phyloP scores from a whole-genome alignment of 495 filamentous ascomycete genomes.

The Penicillium bialowiezense region DNA sequence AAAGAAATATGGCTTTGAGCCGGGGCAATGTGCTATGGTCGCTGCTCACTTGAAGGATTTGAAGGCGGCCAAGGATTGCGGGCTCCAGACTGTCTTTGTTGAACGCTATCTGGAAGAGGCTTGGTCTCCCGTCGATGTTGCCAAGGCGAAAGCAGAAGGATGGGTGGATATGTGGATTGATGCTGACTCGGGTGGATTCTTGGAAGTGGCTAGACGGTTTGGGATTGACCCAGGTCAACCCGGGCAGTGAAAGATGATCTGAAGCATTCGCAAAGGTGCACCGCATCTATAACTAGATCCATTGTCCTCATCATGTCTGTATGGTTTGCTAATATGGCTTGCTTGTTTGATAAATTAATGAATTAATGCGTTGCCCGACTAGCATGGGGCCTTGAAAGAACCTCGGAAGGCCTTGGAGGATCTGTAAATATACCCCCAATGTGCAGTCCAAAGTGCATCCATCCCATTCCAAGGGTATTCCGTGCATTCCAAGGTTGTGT shows the following conservation, averaged over 20 bases:
- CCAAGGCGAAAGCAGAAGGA: conserved; percentile 49
- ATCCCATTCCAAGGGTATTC: too few relatives aligned
- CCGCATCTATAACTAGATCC: background rate
- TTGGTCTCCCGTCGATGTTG: conserved; percentile 50
- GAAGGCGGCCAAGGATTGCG: conserved; percentile 59
- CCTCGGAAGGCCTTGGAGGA: too few relatives aligned
- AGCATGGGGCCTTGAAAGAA: too few relatives aligned
- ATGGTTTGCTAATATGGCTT: too few relatives aligned
- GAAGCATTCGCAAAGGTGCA: background rate
- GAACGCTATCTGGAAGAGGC: conserved; percentile 64
- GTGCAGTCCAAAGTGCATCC: too few relatives aligned
- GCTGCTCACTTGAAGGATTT: conserved; percentile 72
- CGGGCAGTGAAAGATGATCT: background rate
- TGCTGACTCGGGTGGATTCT: conserved; percentile 23
- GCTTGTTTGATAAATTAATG: too few relatives aligned
- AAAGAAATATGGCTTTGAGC: conserved; percentile 51
- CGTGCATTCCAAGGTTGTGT: too few relatives aligned
- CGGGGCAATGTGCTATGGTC: conserved; percentile 69
- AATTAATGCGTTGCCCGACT: too few relatives aligned
- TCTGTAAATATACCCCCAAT: too few relatives aligned
- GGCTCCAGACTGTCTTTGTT: conserved; percentile 73
- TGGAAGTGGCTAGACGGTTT: conserved; percentile 34
- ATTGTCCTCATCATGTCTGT: background rate
- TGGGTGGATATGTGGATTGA: conserved; percentile 51
- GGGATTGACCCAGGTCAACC: conserved; percentile 13